phyloP scores from a whole-genome alignment of 305 asterid genomes.

The Fraxinus floribunda region DNA sequence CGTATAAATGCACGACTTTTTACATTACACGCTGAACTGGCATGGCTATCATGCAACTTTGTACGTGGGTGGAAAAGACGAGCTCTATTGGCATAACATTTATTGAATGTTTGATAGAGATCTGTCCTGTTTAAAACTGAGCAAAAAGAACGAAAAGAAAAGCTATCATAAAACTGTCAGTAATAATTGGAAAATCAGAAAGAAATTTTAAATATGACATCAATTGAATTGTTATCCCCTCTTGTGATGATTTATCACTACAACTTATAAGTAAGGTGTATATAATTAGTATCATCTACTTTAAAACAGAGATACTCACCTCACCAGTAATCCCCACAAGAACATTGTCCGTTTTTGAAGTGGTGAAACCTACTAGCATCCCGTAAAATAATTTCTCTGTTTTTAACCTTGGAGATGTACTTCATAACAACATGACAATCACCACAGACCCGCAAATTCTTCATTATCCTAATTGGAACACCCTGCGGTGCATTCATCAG shows the following conservation, averaged over 20 bases:
- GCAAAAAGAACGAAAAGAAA: neutral
- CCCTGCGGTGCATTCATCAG: constrained; percentile 59
- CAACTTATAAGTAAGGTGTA: neutral
- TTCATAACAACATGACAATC: constrained; percentile 80
- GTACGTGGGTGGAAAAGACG: neutral
- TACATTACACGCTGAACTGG: neutral
- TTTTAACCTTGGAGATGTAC: constrained; percentile 53
- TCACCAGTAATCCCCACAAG: constrained; percentile 91
- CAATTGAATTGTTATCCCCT: neutral
- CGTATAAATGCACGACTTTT: neutral
- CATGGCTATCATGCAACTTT: neutral
- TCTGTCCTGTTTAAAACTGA: neutral
- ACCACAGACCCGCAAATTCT: constrained; percentile 72
- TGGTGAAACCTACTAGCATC: constrained; percentile 86
- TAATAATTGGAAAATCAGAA: neutral
- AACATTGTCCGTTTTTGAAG: constrained; percentile 67
- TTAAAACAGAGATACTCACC: neutral
- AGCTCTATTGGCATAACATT: neutral
- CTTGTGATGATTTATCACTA: neutral
- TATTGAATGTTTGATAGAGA: neutral
- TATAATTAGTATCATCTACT: constrained; percentile 1
- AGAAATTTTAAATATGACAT: neutral
- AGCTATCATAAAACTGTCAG: neutral
- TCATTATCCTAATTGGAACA: constrained; percentile 77
- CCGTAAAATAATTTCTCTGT: constrained; percentile 62